A percentile compares a stretch with the other conserved stretches of the same genome.
phyloP scores from a whole-genome alignment of 768 basidiomycete genomes.

The Tylopilus rubrobrunneus region DNA sequence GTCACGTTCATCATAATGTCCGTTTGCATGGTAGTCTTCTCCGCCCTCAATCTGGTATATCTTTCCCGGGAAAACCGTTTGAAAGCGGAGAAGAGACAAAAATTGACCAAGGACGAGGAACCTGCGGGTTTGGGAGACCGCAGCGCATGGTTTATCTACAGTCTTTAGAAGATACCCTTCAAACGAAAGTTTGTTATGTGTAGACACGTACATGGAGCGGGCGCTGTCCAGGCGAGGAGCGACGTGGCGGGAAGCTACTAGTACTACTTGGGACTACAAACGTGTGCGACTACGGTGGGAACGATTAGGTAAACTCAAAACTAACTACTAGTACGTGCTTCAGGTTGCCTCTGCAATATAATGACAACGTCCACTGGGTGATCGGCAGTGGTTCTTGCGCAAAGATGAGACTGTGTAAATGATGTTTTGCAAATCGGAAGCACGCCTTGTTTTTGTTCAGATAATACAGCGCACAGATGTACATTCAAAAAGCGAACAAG shows the following conservation, averaged over 20 bases:
- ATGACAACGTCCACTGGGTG: no score
- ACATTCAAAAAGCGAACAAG: background rate
- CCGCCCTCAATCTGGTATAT: slow-evolving; percentile 38
- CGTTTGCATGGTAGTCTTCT: slow-evolving; percentile 35
- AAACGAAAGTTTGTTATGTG: no score
- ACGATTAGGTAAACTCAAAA: no score
- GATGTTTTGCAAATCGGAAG: background rate
- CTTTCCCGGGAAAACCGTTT: slow-evolving; percentile 41
- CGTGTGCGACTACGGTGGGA: no score
- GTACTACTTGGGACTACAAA: no score
- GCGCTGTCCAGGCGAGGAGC: no score
- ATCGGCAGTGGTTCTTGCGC: no score
- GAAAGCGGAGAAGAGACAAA: slow-evolving; percentile 38
- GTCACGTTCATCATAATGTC: slow-evolving; percentile 35
- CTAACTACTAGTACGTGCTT: no score
- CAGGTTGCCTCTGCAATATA: no score
- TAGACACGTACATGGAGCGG: no score
- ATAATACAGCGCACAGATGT: background rate
- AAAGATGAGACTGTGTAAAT: no score
- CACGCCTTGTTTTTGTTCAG: background rate
- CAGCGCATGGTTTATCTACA: slow-evolving; percentile 55
- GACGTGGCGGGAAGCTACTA: no score
- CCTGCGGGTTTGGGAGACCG: slow-evolving; percentile 40
- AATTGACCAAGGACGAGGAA: slow-evolving; percentile 34
- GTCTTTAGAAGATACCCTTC: slow-evolving; percentile 25